Percentiles rank a stretch among this genome's conserved stretches.
phyloP scores from a whole-genome alignment of 2,329 filamentous ascomycete species.

The Pestalotiopsis sp. region DNA sequence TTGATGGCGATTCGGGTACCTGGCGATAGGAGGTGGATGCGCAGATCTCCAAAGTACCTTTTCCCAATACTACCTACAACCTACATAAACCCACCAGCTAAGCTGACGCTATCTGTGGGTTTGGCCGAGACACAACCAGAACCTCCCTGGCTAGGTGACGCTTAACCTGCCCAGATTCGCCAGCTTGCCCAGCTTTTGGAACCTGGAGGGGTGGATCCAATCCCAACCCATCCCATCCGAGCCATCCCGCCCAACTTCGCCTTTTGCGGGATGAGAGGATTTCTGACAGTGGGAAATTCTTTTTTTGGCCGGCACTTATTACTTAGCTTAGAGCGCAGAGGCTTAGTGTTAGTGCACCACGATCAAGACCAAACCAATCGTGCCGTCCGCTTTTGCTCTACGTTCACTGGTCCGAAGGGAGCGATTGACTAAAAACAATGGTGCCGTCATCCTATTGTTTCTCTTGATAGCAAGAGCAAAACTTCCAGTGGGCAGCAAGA shows the following conservation, averaged over 20 bases:
- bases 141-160: neutral
- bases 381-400: no score
- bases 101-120: neutral
- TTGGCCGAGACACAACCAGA: neutral
- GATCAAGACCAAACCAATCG: neutral
- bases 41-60: neutral
- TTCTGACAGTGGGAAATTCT: conserved; percentile 5
- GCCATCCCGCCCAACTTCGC: neutral
- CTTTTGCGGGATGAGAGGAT: conserved; percentile 4
- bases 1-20: neutral
- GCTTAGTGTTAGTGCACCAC: neutral
- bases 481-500: neutral
- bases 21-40: neutral
- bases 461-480: neutral
- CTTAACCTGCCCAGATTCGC: neutral
- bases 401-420: neutral
- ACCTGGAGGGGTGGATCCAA: neutral
- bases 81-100: neutral
- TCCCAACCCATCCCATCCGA: no score
- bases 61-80: neutral
- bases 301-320: neutral
- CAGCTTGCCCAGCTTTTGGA: neutral
- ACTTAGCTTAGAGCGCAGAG: neutral
- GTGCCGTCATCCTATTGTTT: neutral
- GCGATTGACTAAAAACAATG: neutral